Evolutionary conservation across 805 yeast species (phyloP).

Genomic region (Vanderwaltozyma verrucispora): DNA sequence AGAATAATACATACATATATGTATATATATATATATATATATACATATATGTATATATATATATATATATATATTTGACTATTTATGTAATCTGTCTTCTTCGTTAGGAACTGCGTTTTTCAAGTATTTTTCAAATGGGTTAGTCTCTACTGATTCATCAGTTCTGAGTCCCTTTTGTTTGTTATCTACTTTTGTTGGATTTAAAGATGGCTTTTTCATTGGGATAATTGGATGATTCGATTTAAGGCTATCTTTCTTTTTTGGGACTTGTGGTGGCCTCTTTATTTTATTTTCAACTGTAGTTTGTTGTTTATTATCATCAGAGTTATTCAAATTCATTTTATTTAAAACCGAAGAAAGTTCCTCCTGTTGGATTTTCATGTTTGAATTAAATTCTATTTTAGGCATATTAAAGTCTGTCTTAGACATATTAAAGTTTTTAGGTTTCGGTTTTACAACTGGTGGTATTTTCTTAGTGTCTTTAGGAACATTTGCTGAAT

Average conservation of each 20-base stretch:
- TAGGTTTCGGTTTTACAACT: slow-evolving; percentile 23
- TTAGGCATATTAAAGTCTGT: too few relatives aligned
- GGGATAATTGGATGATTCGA: slow-evolving; percentile 37
- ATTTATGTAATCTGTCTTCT: slow-evolving; percentile 24
- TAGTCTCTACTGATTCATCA: too few relatives aligned
- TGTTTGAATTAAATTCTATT: too few relatives aligned
- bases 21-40: too few relatives aligned
- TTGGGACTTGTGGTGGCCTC: slow-evolving; percentile 12
- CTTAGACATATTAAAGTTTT: slow-evolving; percentile 3
- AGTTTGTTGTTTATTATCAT: neutral
- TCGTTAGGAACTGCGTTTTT: slow-evolving; percentile 30
- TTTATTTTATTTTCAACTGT: slow-evolving; percentile 1
- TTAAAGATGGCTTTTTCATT: neutral
- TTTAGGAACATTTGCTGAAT: too few relatives aligned
- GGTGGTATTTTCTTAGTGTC: slow-evolving; percentile 17
- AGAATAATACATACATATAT: too few relatives aligned
- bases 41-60: too few relatives aligned
- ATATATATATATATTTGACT: neutral
- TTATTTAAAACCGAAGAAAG: slow-evolving; percentile 9
- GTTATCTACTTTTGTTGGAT: too few relatives aligned
- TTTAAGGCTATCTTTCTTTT: slow-evolving; percentile 10
- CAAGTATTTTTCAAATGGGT: slow-evolving; percentile 29
- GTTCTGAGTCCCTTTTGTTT: too few relatives aligned
- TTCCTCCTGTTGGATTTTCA: slow-evolving; percentile 1
- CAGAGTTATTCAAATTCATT: slow-evolving; percentile 9